Evolutionary conservation across 2,329 filamentous ascomycete species (phyloP), one percentile per base, ranked within the genome.

Genomic region (Ampelomyces quisqualis): DNA sequence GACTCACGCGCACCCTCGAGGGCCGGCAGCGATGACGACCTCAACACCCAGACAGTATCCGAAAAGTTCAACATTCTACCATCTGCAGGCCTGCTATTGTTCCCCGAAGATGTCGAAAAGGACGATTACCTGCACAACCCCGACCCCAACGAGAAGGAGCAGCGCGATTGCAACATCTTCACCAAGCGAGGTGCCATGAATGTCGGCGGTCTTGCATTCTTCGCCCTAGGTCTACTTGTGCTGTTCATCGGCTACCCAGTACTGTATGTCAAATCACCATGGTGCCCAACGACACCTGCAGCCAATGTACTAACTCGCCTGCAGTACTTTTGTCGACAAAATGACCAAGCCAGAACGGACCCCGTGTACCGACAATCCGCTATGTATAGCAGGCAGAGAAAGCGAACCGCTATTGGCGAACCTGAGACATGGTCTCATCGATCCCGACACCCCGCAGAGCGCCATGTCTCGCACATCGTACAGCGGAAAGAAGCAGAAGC

Each of bases 21-120:
- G 46, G 73, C 77, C 14, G 79, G 75, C n/a, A 85, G 80, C 55
- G 80, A 85, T 31, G 81, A 85, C 18, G 78, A 83, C 14, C 36
- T 86, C 38, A 87, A 85, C 57, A 87, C 83, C 0, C 83, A 87
- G 68, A 86, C 84, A 1, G 84, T 87, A 3, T 81, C 81, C 11
- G 81, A 86, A 58, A 87, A 87, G 65, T 87, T 84, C 65, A 86
- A 85, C 58, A 86, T 88, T 38, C 73, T 80, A 61, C 83, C 84
- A 1, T 83, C 81, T 2, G 79, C 82, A 10, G 82, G 82, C 5
- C 67, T 87, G 37, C 62, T 88, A 27, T 68, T 87, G 14, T 87
- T 83, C 53, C 84, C 84, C 0, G 82, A 86, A 61, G 84, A 87
- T 58, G 79, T 86, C 15, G 84, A 88, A 62, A 85, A 85, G 56